These are phyloP conservation scores for Exophiala dermatitidis DNA, from an alignment of 2,329 filamentous ascomycete genomes.

Conservation along the genomic window DNA sequence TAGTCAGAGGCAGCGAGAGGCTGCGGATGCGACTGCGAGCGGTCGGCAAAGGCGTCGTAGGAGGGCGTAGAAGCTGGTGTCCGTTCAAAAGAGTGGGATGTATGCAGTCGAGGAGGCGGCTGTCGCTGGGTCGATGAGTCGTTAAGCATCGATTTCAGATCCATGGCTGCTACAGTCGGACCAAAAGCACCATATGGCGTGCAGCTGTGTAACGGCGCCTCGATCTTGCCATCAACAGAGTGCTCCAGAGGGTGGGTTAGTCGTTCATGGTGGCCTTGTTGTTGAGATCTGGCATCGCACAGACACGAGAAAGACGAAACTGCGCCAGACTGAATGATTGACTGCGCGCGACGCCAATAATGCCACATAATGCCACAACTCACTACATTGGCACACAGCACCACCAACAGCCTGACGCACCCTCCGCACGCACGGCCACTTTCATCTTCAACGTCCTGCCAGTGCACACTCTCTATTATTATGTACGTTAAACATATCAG, in stretches of 20 bases:
- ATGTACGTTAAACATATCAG: constrained; percentile 10
- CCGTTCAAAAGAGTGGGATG: constrained; percentile 20
- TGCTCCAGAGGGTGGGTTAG: constrained; percentile 2
- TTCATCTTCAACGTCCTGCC: no score
- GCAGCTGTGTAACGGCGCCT: constrained; percentile 22
- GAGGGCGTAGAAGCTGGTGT: constrained; percentile 10
- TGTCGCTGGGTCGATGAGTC: constrained; percentile 21
- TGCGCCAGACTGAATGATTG: not conserved
- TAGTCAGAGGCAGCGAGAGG: constrained; percentile 20
- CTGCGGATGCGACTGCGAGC: constrained; percentile 17
- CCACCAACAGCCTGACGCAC: no score
- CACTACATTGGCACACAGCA: no score
- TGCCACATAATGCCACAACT: constrained; percentile 9
- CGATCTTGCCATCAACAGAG: constrained; percentile 16
- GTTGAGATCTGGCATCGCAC: constrained; percentile 7
- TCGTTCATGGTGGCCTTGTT: constrained; percentile 18
- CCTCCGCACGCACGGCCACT: no score
- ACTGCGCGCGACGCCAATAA: constrained; percentile 5
- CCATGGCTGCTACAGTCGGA: constrained; percentile 23
- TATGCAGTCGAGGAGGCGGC: constrained; percentile 26
- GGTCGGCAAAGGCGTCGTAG: constrained; percentile 19
- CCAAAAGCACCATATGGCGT: constrained; percentile 19
- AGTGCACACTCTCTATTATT: not conserved
- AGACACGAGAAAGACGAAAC: constrained; percentile 7
- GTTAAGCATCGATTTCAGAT: constrained; percentile 28